Evolutionary conservation across 306 rosid species (phyloP).

Genomic region (Gleditsia sinensis): DNA sequence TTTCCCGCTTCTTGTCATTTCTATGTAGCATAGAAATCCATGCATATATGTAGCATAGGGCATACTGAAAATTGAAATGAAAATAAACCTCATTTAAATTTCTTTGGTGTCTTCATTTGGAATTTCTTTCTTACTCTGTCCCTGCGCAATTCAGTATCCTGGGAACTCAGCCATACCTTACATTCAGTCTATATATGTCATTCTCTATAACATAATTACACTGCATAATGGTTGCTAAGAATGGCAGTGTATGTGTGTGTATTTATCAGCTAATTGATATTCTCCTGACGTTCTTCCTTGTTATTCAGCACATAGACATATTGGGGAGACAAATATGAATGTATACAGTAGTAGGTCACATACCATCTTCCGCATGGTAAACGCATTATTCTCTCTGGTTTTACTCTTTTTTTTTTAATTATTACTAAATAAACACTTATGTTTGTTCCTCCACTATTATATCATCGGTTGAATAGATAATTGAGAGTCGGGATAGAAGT

Average conservation of each 20-base stretch:
- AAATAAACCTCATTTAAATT: constrained; percentile 20
- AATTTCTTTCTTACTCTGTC: neutral
- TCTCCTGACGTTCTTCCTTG: constrained; percentile 6
- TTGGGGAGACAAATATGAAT: constrained; percentile 98
- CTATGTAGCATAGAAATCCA: constrained; percentile 4
- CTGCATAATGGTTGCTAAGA: neutral
- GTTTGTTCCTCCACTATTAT: constrained; percentile 28
- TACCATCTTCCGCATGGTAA: constrained; percentile 98
- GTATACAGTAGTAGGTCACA: constrained; percentile 93
- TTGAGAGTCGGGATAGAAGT: constrained; percentile 85
- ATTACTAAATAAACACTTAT: neutral
- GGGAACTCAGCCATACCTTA: neutral
- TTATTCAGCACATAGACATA: constrained; percentile 89
- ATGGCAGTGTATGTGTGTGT: neutral
- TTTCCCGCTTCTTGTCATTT: neutral
- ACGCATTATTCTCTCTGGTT: constrained; percentile 20
- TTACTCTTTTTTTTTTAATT: neutral
- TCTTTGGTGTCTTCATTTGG: neutral
- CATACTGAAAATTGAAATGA: constrained; percentile 22
- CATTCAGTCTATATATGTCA: neutral
- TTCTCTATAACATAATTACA: neutral
- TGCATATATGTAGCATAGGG: constrained; percentile 9
- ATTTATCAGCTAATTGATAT: neutral
- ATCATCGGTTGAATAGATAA: constrained; percentile 55
- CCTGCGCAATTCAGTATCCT: constrained; percentile 3